phyloP scores from a whole-genome alignment of 345 rosid genomes.

The Geranium brycei region DNA sequence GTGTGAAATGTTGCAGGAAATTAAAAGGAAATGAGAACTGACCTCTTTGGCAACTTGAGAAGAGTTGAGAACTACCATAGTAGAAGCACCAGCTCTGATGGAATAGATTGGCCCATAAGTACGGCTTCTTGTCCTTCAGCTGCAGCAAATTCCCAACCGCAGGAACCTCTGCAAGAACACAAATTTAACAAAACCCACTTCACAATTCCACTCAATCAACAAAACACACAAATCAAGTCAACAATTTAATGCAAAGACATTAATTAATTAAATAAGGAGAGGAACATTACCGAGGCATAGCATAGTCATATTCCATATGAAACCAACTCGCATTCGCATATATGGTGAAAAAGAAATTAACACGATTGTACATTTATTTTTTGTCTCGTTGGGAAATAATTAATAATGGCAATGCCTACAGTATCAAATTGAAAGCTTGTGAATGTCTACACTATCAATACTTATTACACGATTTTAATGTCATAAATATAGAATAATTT shows the following conservation, averaged over 20 bases:
- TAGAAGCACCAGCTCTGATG: conserved; percentile 54
- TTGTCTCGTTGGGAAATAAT: not conserved
- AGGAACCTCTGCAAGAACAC: conserved; percentile 49
- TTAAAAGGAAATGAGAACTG: not conserved
- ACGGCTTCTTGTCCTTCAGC: conserved; percentile 81
- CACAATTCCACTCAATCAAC: not conserved
- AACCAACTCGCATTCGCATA: too few species aligned
- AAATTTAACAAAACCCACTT: not conserved
- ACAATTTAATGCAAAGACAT: too few species aligned
- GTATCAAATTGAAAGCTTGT: too few species aligned
- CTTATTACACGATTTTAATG: too few species aligned
- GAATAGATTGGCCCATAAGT: conserved; percentile 75
- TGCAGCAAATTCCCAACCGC: conserved; percentile 74
- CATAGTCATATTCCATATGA: too few species aligned
- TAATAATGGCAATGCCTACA: not conserved
- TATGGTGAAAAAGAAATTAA: too few species aligned
- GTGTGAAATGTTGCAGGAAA: too few species aligned
- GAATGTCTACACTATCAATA: too few species aligned
- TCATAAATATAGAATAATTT: too few species aligned
- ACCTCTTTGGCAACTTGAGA: conserved; percentile 71
- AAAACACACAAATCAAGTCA: not conserved
- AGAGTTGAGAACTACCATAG: conserved; percentile 54
- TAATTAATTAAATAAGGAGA: too few species aligned
- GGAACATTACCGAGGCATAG: too few species aligned
- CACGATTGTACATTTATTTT: not conserved